These are phyloP conservation scores for Coemansia sp. DNA, from an alignment of 192 early-diverging fungal species.

Conservation along the genomic window DNA sequence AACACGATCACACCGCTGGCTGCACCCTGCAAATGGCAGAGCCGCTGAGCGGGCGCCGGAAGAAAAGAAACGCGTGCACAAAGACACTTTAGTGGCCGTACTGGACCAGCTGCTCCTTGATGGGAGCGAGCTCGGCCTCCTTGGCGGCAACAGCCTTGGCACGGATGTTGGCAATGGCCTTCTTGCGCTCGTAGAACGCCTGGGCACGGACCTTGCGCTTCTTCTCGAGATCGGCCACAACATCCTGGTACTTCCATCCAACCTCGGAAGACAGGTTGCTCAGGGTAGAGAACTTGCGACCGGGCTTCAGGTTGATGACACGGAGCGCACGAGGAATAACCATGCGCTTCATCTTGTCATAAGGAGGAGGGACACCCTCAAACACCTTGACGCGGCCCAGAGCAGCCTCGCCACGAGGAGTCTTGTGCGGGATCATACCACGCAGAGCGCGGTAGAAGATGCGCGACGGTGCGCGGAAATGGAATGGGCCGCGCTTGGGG, in stretches of 20 bases:
- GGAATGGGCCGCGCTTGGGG: constrained; percentile 95
- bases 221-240: constrained; percentile 95
- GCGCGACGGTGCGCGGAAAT: constrained; percentile 96
- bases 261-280: constrained; percentile 93
- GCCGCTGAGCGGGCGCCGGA: constrained; percentile 2
- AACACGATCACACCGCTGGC: background rate
- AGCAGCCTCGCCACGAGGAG: constrained; percentile 94
- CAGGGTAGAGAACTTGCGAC: constrained; percentile 96
- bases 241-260: constrained; percentile 99
- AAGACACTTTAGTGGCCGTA: constrained; percentile 57
- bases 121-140: constrained; percentile 57
- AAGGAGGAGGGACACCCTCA: constrained; percentile 97
- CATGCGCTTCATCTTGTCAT: constrained; percentile 95
- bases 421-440: constrained; percentile 99
- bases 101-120: constrained; percentile 60
- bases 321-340: constrained; percentile 96
- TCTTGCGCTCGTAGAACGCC: constrained; percentile 91
- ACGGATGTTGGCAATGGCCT: constrained; percentile 72
- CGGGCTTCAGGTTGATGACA: constrained; percentile 93
- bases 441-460: constrained; percentile 97
- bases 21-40: constrained; percentile 6
- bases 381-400: constrained; percentile 98
- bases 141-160: constrained; percentile 59
- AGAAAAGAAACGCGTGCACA: constrained; percentile 7
- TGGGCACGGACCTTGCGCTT: constrained; percentile 95